Percentiles rank a stretch among this genome's conserved stretches.
These are phyloP conservation scores for Cladosporium sp. DNA, from an alignment of 2,329 filamentous ascomycete species.

Conservation along the genomic window DNA sequence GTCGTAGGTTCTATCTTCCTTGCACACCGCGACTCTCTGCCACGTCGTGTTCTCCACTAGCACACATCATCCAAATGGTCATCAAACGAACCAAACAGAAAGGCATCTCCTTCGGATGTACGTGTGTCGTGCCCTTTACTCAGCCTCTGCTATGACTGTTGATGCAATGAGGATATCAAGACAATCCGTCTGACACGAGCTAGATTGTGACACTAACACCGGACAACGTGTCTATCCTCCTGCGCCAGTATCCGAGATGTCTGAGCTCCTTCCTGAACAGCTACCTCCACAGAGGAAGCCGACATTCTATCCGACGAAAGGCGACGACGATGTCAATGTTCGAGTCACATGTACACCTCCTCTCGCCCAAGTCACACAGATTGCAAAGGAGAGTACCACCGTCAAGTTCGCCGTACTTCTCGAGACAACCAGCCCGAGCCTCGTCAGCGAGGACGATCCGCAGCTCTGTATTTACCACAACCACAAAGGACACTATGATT, in stretches of 20 bases:
- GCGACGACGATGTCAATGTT: constrained; percentile 40
- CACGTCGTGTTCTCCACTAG: neutral
- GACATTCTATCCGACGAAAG: constrained; percentile 14
- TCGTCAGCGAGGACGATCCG: constrained; percentile 54
- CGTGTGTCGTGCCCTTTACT: constrained; percentile 4
- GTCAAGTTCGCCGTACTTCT: constrained; percentile 61
- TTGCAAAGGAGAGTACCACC: constrained; percentile 42
- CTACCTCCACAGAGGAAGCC: constrained; percentile 25
- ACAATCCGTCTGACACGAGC: neutral
- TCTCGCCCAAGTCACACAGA: constrained; percentile 67
- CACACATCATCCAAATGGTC: constrained; percentile 21
- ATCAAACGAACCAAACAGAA: constrained; percentile 28
- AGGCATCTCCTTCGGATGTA: constrained; percentile 33
- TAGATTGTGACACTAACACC: constrained; percentile 32
- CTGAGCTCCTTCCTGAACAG: constrained; percentile 29
- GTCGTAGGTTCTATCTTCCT: neutral
- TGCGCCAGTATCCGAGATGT: constrained; percentile 21
- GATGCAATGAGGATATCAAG: neutral
- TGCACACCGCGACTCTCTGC: neutral
- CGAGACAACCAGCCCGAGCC: constrained; percentile 31
- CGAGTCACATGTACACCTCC: constrained; percentile 63
- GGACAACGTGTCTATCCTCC: constrained; percentile 34
- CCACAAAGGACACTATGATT: constrained; percentile 53
- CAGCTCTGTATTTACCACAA: constrained; percentile 74
- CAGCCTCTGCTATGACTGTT: neutral